Base-by-base conservation (phyloP, 495 filamentous ascomycete species). In the Immersiella caudata region DNA sequence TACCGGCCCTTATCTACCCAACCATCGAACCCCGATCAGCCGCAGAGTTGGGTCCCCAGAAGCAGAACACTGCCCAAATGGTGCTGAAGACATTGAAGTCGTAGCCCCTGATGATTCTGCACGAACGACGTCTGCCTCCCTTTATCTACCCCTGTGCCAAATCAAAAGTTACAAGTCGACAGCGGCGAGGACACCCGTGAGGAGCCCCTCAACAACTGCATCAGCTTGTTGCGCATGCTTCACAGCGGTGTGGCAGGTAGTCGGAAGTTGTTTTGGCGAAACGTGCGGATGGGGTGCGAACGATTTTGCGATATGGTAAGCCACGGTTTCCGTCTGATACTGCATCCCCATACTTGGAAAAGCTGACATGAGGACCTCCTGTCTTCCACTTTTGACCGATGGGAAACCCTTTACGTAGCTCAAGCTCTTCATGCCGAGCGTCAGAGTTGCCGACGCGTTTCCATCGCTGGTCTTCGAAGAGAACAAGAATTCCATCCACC, bases 261-360 rank as follows among this genome's bases (percentile, higher is more conserved):
- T 70, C 78, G 80, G 62, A 80, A 79, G 24, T 50, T 83, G 36
- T 85, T 85, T 67, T 85, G 67, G 67, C 56, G 49, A 60, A 82
- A 83, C 70, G 81, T 83, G 60, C 71, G 73, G 40, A 51, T 73
- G 63, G 81, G 83, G 68, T 85, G 81, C 70, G 80, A 83, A 66
- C 75, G 77, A 21, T 71, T 82, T 14, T 64, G 52, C 69, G 71
- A 62, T 66, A 76, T 81, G 69, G 82, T 83, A 75, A 1, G 73
- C 70, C n/a, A n/a, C n/a, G n/a, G n/a, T n/a, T 54, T 29, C 64
- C 24, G 35, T 26, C 24, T 22, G 11, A 6, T 55, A n/a, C n/a
- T 22, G 2, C 14, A 11, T 6, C 9, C 5, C 16, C 7, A n/a
- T 22, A 4, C 7, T 22, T 7, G 52, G 1, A 2, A 22, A 26